A percentile compares a stretch with the other conserved stretches of the same genome.
phyloP scores from a whole-genome alignment of 805 yeast genomes.

The Wickerhamiella qilinensis region DNA sequence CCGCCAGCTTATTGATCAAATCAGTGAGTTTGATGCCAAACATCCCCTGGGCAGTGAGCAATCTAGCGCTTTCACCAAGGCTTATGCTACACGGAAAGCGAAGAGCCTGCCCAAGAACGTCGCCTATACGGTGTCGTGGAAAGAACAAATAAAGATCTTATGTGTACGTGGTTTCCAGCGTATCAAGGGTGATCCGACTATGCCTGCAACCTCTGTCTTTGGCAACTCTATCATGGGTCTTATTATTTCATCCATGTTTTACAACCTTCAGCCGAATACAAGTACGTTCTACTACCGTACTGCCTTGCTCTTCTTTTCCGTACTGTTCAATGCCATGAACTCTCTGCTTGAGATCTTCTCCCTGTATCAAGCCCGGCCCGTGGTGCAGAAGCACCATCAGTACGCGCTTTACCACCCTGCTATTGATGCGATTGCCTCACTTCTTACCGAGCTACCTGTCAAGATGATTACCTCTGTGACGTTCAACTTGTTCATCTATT shows the following conservation, averaged over 20 bases:
- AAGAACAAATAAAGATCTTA: conserved; percentile 34
- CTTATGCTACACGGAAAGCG: conserved; percentile 25
- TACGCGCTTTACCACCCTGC: conserved; percentile 60
- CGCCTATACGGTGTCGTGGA: conserved; percentile 29
- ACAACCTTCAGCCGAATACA: conserved; percentile 33
- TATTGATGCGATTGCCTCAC: conserved; percentile 50
- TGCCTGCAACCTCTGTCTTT: conserved; percentile 28
- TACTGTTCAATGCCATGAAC: conserved; percentile 44
- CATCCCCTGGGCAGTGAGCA: conserved; percentile 15
- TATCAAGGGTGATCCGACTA: conserved; percentile 38
- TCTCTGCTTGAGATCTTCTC: conserved; percentile 38
- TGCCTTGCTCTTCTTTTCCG: conserved; percentile 42
- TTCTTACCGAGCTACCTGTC: conserved; percentile 45
- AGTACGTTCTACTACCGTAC: conserved; percentile 47
- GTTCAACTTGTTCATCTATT: conserved; percentile 37
- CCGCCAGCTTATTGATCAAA: conserved; percentile 25
- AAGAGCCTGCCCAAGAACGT: conserved; percentile 25
- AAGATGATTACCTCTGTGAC: conserved; percentile 30
- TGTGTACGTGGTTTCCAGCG: conserved; percentile 38
- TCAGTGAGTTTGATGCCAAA: conserved; percentile 27
- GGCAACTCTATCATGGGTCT: conserved; percentile 42
- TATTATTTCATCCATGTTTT: conserved; percentile 46
- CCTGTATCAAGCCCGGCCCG: conserved; percentile 35
- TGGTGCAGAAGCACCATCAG: conserved; percentile 51
- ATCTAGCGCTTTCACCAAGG: conserved; percentile 24